Evolutionary conservation across 495 filamentous ascomycete genomes (phyloP), one percentile per base, ranked within the genome.

Genomic region (Penicillium atrosanguineum): DNA sequence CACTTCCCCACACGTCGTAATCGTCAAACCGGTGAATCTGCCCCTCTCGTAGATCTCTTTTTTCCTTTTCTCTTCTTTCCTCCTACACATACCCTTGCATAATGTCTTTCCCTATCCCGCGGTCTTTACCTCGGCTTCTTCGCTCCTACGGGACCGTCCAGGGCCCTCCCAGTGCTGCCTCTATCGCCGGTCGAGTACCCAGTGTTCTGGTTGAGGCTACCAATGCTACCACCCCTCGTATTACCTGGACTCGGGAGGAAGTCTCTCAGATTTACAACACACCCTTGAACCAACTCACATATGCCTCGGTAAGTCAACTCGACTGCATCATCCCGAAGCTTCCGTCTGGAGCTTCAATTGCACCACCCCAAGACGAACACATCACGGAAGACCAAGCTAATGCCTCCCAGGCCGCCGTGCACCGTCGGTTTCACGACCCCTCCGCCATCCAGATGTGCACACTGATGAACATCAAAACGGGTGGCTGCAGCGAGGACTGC

Each of bases 381-480:
- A 6, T 11, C 21, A 5, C 54, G 38, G 44, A 19, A 21, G 25
- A 23, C 44, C 3, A 42, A 51, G 16, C 29, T 54, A 43, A 52
- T 36, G 28, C 44, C 40, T 16, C 39, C 21, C 50, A 91, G 88
- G 82, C 79, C 47, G 83, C 79, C 39, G 69, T 93, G 49, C 90
- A 95, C 71, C 82, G 88, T 28, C 84, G 85, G 52, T 92, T 92
- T 74, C 90, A 93, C 72, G 79, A 85, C 68, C 88, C 90, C 34
- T 72, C 83, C 29, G 79, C 85, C 6, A 86, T 95, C 64, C 90
- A 95, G 65, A 87, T 93, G 74, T 93, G 90, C 76, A 95, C 90
- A 2, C 76, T 95, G 48, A 91, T 93, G 86, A 93, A 91, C 78
- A 95, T 95, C 79, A 95, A 94, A 60, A 93, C 89, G n/a, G 90